Conservation (phyloP, 768 basidiomycete genomes). For the Coprinellus aureogranulatus region DNA sequence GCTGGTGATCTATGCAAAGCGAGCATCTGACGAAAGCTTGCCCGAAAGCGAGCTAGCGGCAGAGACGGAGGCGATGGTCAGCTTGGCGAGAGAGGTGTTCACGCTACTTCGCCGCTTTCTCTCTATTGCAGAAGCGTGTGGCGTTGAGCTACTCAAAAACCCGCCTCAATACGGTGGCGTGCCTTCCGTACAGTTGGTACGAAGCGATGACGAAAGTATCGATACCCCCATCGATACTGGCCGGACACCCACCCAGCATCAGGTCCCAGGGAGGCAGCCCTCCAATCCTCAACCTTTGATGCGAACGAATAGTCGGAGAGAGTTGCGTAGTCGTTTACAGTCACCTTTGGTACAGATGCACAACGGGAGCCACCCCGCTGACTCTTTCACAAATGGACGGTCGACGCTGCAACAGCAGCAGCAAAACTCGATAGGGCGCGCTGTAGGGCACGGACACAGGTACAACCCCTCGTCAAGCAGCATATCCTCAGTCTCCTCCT, state of each 20-base stretch:
- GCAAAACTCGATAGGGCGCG: slow-evolving; percentile 26
- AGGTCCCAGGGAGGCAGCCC: slow-evolving; percentile 19
- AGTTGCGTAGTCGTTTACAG: slow-evolving; percentile 9
- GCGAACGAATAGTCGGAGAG: slow-evolving; percentile 12
- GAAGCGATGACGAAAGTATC: slow-evolving; percentile 19
- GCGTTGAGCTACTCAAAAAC: slow-evolving; percentile 57
- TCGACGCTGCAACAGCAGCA: not conserved
- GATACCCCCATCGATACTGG: slow-evolving; percentile 23
- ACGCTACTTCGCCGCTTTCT: slow-evolving; percentile 79
- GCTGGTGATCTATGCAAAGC: slow-evolving; percentile 78
- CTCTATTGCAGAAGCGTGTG: slow-evolving; percentile 70
- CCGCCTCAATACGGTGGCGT: slow-evolving; percentile 35
- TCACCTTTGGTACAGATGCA: not conserved
- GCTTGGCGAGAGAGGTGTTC: slow-evolving; percentile 77
- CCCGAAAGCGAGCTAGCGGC: slow-evolving; percentile 45
- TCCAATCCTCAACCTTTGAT: slow-evolving; percentile 8
- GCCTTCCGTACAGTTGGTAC: slow-evolving; percentile 14
- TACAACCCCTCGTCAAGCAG: slow-evolving; percentile 62
- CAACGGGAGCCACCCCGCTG: slow-evolving; percentile 5
- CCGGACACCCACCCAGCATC: slow-evolving; percentile 33
- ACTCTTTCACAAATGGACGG: not conserved
- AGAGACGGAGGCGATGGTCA: slow-evolving; percentile 77
- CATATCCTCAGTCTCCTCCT: slow-evolving; percentile 66
- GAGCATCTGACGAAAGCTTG: slow-evolving; percentile 51
- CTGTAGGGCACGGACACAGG: slow-evolving; percentile 38